These are phyloP conservation scores for Linum lewisii DNA, from an alignment of 345 rosid genomes.

Conservation along the genomic window DNA sequence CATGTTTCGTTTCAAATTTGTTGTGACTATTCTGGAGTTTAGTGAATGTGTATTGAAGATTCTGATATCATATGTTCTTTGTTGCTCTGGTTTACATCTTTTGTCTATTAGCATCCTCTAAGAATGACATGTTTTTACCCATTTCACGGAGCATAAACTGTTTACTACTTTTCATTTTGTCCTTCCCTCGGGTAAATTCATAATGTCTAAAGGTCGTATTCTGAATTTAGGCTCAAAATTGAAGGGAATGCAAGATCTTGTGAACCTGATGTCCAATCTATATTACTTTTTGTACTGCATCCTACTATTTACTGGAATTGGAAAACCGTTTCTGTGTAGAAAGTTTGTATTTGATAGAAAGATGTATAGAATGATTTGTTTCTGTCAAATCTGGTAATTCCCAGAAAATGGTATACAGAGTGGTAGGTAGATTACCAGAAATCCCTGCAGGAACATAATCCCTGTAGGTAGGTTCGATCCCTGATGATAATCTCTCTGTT, in stretches of 20 bases:
- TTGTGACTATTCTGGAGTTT: neutral
- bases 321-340: too few species aligned
- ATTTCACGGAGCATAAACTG: neutral
- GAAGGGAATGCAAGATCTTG: neutral
- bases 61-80: neutral
- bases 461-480: slow-evolving; percentile 16
- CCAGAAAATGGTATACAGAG: neutral
- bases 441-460: slow-evolving; percentile 13
- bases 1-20: neutral
- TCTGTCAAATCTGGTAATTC: neutral
- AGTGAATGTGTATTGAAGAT: neutral
- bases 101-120: neutral
- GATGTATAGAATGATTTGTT: neutral
- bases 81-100: neutral
- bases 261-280: too few species aligned
- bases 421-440: neutral
- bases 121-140: neutral
- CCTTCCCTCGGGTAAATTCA: neutral
- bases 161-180: neutral
- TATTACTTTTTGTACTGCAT: neutral
- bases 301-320: slow-evolving; percentile 1
- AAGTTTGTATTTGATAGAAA: too few species aligned
- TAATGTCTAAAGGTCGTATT: neutral
- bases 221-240: neutral
- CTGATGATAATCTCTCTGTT: slow-evolving; percentile 10